These are phyloP conservation scores for Beauveria rudraprayagi DNA, from an alignment of 2,329 filamentous ascomycete genomes.

Conservation along the genomic window DNA sequence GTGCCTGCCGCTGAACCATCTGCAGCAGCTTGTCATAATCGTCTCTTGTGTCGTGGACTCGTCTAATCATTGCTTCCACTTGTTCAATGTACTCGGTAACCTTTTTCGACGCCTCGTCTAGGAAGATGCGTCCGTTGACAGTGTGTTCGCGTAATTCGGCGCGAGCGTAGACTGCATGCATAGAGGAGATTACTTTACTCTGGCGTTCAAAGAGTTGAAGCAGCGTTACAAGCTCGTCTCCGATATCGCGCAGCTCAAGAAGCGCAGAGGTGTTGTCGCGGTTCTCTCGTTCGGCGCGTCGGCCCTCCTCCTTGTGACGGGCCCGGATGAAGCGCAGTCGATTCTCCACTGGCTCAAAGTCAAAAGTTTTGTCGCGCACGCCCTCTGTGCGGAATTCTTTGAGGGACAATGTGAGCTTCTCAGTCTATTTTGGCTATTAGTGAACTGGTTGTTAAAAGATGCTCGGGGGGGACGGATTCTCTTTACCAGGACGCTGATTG, in stretches of 20 bases:
- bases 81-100: conserved; percentile 48
- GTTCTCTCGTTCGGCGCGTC: conserved; percentile 47
- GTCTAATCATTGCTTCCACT: conserved; percentile 47
- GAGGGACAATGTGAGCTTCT: conserved; percentile 53
- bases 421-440: conserved; percentile 35
- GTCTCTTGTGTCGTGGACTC: conserved; percentile 49
- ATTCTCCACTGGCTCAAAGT: conserved; percentile 32
- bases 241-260: conserved; percentile 54
- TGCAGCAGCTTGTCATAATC: conserved; percentile 59
- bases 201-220: conserved; percentile 51
- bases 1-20: conserved; percentile 59
- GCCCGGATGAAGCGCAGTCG: conserved; percentile 32
- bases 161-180: conserved; percentile 36
- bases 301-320: conserved; percentile 31
- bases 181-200: conserved; percentile 38
- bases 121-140: conserved; percentile 40
- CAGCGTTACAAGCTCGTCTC: conserved; percentile 54
- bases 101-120: conserved; percentile 43
- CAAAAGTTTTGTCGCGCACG: conserved; percentile 37
- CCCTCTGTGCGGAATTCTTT: conserved; percentile 54
- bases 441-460: neutral
- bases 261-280: conserved; percentile 55
- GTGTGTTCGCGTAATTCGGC: conserved; percentile 34
- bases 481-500: conserved; percentile 51
- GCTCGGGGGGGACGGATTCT: neutral